Percentiles rank a stretch among this genome's conserved stretches.
These are phyloP conservation scores for Termitomyces sp. DNA, from an alignment of 768 basidiomycete species.

Conservation along the genomic window DNA sequence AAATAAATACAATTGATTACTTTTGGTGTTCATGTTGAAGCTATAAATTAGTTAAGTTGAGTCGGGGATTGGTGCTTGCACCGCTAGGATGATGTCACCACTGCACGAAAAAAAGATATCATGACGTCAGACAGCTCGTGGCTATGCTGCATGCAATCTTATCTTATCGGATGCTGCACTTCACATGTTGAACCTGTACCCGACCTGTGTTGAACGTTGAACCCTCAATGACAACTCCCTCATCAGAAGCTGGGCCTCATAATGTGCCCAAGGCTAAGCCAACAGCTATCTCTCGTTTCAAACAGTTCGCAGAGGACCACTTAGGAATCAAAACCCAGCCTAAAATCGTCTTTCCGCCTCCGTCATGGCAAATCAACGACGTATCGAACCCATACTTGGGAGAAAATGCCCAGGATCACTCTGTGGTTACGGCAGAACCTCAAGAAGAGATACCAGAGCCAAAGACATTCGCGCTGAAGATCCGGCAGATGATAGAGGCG, in stretches of 20 bases:
- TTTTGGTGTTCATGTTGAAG: too few relatives aligned
- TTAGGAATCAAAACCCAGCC: slow-evolving; percentile 16
- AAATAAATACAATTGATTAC: too few relatives aligned
- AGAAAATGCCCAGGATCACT: slow-evolving; percentile 1
- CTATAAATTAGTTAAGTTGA: too few relatives aligned
- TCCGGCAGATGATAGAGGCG: slow-evolving; percentile 33
- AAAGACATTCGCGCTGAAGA: slow-evolving; percentile 32
- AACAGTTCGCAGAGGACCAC: slow-evolving; percentile 27
- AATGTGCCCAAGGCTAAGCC: slow-evolving; percentile 30
- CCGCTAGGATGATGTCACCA: too few relatives aligned
- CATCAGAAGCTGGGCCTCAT: background rate
- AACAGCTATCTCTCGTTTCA: slow-evolving; percentile 31
- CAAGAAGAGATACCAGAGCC: slow-evolving; percentile 26
- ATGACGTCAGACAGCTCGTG: too few relatives aligned
- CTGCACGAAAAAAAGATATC: too few relatives aligned
- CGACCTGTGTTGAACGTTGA: background rate
- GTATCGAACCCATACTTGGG: slow-evolving; percentile 8
- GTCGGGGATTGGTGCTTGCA: too few relatives aligned
- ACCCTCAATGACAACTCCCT: background rate
- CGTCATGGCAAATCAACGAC: slow-evolving; percentile 44
- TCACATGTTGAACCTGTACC: too few relatives aligned
- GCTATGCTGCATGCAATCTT: too few relatives aligned
- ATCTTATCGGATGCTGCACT: too few relatives aligned
- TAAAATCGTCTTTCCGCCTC: slow-evolving; percentile 38
- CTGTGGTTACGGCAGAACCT: slow-evolving; percentile 2